Percentiles rank a stretch among this genome's conserved stretches.
phyloP scores from a whole-genome alignment of 2,329 filamentous ascomycete genomes.

The Dothidotthia symphoricarpi region DNA sequence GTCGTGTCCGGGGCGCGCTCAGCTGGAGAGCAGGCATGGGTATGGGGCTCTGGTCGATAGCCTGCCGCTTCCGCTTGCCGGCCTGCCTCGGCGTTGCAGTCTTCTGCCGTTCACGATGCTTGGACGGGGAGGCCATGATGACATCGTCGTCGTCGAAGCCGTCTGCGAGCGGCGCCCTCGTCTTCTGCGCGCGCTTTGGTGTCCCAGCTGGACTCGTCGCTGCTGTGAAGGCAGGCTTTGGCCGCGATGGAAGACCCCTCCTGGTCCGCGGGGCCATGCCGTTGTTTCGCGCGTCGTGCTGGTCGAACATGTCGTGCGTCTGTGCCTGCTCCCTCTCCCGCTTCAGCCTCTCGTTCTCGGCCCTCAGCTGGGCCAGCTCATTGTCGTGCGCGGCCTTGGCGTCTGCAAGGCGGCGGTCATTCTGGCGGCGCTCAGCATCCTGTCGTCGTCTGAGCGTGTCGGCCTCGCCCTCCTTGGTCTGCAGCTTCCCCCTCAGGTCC shows the following conservation, averaged over 20 bases:
- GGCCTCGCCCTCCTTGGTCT: constrained; percentile 66
- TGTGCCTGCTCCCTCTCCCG: constrained; percentile 64
- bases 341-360: constrained; percentile 62
- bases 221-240: constrained; percentile 17
- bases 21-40: constrained; percentile 54
- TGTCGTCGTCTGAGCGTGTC: constrained; percentile 72
- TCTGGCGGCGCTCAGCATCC: constrained; percentile 60
- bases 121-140: constrained; percentile 55
- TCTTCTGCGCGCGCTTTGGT: constrained; percentile 59
- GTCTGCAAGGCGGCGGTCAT: constrained; percentile 61
- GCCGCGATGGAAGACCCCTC: constrained; percentile 22
- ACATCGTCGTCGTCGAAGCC: constrained; percentile 73
- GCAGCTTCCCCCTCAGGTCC: constrained; percentile 39
- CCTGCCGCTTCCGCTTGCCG: constrained; percentile 66
- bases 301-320: constrained; percentile 70
- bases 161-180: constrained; percentile 61
- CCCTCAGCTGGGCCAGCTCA: constrained; percentile 62
- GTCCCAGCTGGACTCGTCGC: constrained; percentile 50
- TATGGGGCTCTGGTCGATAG: constrained; percentile 63
- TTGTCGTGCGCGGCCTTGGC: constrained; percentile 65
- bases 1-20: constrained; percentile 38
- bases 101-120: constrained; percentile 48
- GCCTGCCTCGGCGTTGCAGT: constrained; percentile 60
- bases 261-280: constrained; percentile 46
- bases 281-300: constrained; percentile 66